Evolutionary conservation across 1,139 yeast species (phyloP).

Genomic region (Geotrichum fermentans): DNA sequence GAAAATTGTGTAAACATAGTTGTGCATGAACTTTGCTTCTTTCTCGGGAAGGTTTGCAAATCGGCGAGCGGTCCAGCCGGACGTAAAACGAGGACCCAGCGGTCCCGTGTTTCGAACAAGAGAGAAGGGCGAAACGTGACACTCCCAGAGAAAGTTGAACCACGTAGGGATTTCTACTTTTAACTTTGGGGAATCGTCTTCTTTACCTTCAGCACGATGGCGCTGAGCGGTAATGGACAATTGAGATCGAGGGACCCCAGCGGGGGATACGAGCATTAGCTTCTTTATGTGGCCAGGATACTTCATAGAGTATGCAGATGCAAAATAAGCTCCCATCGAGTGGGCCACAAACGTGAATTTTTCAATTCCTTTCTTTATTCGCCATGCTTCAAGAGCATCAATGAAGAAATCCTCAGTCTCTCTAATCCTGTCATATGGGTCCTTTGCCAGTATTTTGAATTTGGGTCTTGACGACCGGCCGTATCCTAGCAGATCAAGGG

Average conservation of each 20-base stretch:
- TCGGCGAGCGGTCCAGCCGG: conserved; percentile 32
- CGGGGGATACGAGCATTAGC: conserved; percentile 77
- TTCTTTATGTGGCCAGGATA: conserved; percentile 62
- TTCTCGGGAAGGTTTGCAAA: conserved; percentile 27
- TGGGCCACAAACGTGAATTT: conserved; percentile 79
- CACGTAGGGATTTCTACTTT: conserved; percentile 17
- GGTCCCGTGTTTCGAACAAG: conserved; percentile 31
- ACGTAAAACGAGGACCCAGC: conserved; percentile 31
- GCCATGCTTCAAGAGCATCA: conserved; percentile 83
- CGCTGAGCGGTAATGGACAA: conserved; percentile 29
- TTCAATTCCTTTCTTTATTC: conserved; percentile 47
- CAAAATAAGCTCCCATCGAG: conserved; percentile 87
- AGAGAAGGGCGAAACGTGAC: conserved; percentile 31
- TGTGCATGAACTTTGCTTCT: conserved; percentile 41
- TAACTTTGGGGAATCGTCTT: background rate
- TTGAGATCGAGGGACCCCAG: conserved; percentile 54
- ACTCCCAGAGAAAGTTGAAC: conserved; percentile 30
- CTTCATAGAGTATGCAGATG: conserved; percentile 69
- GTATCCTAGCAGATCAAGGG: conserved; percentile 79
- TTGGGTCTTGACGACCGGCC: conserved; percentile 71
- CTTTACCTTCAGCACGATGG: background rate
- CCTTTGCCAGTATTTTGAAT: conserved; percentile 35
- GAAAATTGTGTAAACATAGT: conserved; percentile 57
- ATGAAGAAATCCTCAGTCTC: conserved; percentile 70
- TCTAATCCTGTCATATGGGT: conserved; percentile 28